Base-by-base conservation (phyloP, 2,329 filamentous ascomycete species). In the Herpotrichia juniperi region DNA sequence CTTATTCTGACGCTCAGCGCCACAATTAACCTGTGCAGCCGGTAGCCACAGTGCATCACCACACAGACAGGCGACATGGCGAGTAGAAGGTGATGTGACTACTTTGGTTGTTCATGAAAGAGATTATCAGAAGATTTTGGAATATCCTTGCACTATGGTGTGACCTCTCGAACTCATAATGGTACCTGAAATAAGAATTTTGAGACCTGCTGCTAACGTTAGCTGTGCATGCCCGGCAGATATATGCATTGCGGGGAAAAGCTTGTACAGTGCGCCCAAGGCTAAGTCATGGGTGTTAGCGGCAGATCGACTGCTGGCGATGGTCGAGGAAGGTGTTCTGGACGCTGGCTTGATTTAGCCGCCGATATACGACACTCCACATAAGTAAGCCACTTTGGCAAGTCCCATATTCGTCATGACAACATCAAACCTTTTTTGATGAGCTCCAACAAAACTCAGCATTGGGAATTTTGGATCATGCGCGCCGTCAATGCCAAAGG, bases 241-340 rank as follows among this genome's bases (percentile, higher is more conserved):
- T 66, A 48, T 22, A 55, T 61, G 61, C 58, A 68, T 61, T 63
- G 63, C 63, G 59, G 65, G 64, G 59, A 57, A 67, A 67, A 64
- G 64, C 65, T 68, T 68, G 52, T 50, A 54, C 62, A 30, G 51
- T 46, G 46, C 55, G 48, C 54, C 54, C 56, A 51, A 57, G 50
- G 53, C 48, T 42, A 21, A 31, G 21, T 48, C 48, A 54, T 53
- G 53, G 53, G 51, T 56, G 42, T 26, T 46, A 43, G 40, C 53
- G 56, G 57, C 54, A 60, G 56, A 63, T 58, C 60, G 48, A 56
- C 46, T 54, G 26, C 34, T 51, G 44, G 11, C 44, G 42, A 48
- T 39, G 48, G 40, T 25, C 24, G 51, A 51, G 47, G 56, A 51
- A 53, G 54, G 46, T 26, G 57, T 59, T 67, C 59, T 66, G 54